These are phyloP conservation scores for Penicillium nucicola DNA, from an alignment of 495 filamentous ascomycete genomes.

Conservation along the genomic window DNA sequence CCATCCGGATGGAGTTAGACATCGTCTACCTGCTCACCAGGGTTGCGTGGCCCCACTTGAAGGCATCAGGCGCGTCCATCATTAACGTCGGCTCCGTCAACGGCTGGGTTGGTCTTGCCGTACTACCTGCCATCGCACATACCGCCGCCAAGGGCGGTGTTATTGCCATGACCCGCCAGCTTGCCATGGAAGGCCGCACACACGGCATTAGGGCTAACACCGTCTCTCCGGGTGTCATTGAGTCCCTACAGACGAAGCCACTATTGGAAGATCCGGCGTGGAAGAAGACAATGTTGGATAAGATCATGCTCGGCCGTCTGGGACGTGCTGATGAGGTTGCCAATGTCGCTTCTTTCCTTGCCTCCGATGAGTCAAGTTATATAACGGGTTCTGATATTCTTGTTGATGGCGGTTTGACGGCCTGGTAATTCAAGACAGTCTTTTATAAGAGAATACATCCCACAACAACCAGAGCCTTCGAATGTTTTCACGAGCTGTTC, in stretches of 20 bases:
- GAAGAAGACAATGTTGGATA: background rate
- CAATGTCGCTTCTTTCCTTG: no score
- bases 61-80: background rate
- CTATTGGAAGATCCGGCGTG: background rate
- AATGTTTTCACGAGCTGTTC: no score
- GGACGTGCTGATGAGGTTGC: no score
- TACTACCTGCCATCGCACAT: background rate
- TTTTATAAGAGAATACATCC: no score
- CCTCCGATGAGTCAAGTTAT: no score
- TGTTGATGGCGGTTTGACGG: no score
- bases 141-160: conserved; percentile 3
- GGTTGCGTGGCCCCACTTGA: background rate
- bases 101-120: background rate
- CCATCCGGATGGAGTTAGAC: background rate
- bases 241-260: background rate
- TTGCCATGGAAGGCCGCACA: background rate
- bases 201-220: background rate
- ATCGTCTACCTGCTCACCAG: background rate
- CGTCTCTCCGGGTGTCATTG: background rate
- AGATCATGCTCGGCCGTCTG: background rate
- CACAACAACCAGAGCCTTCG: no score
- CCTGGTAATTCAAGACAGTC: no score
- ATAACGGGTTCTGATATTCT: no score
- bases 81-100: background rate
- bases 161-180: background rate